Percentiles rank a stretch among this genome's conserved stretches.
phyloP scores from a whole-genome alignment of 495 filamentous ascomycete genomes.

The Aspergillus nanangensis region DNA sequence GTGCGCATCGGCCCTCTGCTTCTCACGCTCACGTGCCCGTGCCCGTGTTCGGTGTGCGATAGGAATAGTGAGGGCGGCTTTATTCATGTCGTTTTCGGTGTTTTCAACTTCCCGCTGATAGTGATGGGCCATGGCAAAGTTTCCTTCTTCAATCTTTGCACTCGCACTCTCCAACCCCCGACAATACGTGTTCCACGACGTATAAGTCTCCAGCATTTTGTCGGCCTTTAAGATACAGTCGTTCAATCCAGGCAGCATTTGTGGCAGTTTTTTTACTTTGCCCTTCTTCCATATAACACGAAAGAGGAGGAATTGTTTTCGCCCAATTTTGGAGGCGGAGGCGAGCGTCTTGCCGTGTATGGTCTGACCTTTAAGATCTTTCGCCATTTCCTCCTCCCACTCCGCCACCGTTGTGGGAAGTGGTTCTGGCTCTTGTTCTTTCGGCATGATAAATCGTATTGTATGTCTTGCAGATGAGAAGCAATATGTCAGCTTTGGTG shows the following conservation, averaged over 20 bases:
- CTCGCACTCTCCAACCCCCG: not conserved
- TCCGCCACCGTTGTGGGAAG: no score
- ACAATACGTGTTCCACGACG: constrained; percentile 1
- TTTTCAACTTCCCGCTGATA: constrained; percentile 5
- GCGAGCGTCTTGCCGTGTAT: constrained; percentile 1
- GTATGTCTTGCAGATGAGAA: no score
- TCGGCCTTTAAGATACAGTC: not conserved
- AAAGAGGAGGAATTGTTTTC: constrained; percentile 4
- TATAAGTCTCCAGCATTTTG: not conserved
- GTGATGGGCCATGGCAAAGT: constrained; percentile 4
- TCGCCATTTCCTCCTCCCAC: no score
- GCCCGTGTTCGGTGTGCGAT: constrained; percentile 3
- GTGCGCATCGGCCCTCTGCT: not conserved
- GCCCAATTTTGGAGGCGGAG: constrained; percentile 1
- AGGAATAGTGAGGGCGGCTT: constrained; percentile 4
- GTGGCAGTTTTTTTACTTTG: not conserved
- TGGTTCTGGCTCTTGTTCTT: no score
- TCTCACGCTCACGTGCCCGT: constrained; percentile 17
- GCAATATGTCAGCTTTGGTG: no score
- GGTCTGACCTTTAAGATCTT: constrained; percentile 2
- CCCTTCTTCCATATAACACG: constrained; percentile 1
- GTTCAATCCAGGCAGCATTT: no score
- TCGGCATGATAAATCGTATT: no score
- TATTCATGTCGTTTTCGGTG: not conserved
- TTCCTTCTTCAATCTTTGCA: not conserved